A percentile compares a stretch with the other conserved stretches of the same genome.
These are phyloP conservation scores for Breynia disticha DNA, from an alignment of 441 rosid species.

Conservation along the genomic window DNA sequence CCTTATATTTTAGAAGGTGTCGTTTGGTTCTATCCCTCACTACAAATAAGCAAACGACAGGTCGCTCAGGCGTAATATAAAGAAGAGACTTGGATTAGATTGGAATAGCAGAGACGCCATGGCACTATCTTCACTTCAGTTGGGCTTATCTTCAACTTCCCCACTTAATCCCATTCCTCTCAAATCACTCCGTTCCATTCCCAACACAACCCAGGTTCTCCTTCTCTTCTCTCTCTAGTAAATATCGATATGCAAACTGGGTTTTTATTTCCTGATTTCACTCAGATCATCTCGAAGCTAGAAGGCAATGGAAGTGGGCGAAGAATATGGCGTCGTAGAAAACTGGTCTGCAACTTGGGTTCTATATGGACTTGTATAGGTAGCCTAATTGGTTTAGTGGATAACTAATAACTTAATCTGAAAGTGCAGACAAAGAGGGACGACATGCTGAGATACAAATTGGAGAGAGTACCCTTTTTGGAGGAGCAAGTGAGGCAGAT, in stretches of 20 bases:
- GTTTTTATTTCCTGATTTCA: no score
- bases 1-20: no score
- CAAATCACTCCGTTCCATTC: neutral
- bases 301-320: conserved; percentile 34
- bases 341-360: conserved; percentile 30
- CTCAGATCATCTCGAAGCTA: conserved; percentile 31
- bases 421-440: conserved; percentile 61
- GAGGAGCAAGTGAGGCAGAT: conserved; percentile 78
- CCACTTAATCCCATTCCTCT: conserved; percentile 9
- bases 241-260: neutral
- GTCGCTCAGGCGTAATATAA: no score
- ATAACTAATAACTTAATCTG: no score
- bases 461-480: conserved; percentile 67
- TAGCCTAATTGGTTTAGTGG: no score
- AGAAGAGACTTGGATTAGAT: no score
- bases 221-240: neutral
- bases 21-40: no score
- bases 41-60: no score
- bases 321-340: conserved; percentile 71
- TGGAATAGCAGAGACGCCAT: conserved; percentile 7
- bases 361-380: no score
- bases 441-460: conserved; percentile 44
- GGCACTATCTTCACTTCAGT: conserved; percentile 23
- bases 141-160: conserved; percentile 20
- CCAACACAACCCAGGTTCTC: conserved; percentile 25